Evolutionary conservation across 208 protist genomes (phyloP), one percentile per base, ranked within the genome.

Genomic region (Acanthamoeba rhysodes): DNA sequence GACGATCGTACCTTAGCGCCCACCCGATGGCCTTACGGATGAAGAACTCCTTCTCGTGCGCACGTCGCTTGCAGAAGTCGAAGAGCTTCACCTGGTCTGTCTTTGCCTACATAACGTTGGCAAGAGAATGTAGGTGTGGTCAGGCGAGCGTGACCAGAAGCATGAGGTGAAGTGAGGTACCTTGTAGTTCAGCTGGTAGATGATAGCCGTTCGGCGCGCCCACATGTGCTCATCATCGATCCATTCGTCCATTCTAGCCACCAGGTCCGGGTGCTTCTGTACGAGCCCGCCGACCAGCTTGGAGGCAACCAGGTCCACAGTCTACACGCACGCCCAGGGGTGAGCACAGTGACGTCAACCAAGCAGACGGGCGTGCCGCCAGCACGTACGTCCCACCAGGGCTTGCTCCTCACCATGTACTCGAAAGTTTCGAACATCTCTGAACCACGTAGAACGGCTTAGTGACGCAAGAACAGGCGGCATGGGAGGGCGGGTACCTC

Each of bases 1-100:
- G n/a, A n/a, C n/a, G n/a, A n/a, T n/a, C n/a, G n/a, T n/a, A 88
- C 80, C 80, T 45, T 1, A 93, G 87, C n/a, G 87, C 87, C 87
- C 87, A 93, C 10, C 87, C 87, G 45, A 93, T 93, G 59, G 87
- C 87, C 41, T 93, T 93, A 14, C 87, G 87, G n/a, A 93, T 93
- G 62, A 93, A 93, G 87, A 93, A 93, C n/a, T 93, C 87, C 16
- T 93, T 57, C 59, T 93, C 87, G 37, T 93, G 59, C 24, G 64
- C 64, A 20, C 87, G 7, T 22, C 45, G 29, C 24, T 93, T 68
- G 37, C 87, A 93, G 27, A 78, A 93, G 34, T 57, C 80, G 24
- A 88, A 88, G 20, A 88, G 53, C 34, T 88, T 88, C 14, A 7
- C 59, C 32, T 93, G 18, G 57, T 93, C 62, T 41, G 62, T 93